Evolutionary conservation across 257 asterid genomes (phyloP), one percentile per base, ranked within the genome.

Genomic region (Penstemon newberryi): DNA sequence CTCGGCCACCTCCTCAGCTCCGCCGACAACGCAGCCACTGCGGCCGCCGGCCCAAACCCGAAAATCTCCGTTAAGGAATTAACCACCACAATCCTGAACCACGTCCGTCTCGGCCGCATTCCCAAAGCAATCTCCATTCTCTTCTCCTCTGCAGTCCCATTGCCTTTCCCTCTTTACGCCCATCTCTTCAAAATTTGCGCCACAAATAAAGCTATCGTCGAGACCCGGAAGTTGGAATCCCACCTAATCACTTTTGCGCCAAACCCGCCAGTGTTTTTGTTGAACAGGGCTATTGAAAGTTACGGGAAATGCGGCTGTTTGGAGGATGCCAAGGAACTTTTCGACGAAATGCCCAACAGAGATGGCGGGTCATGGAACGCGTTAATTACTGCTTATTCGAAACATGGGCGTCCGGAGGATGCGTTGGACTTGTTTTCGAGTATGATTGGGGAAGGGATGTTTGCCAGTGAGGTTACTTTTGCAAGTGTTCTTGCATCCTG

Each of bases 301-400:
- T 89, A 86, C 45, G 95, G 89, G 0, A 84, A 80, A 63, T 92
- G 96, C 72, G 71, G 73, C 6, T 83, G 87, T 53, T 59, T 87
- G 75, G 66, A 45, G 38, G 96, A 89, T 73, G 96, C 96, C 3
- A 12, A 71, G 52, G 88, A 78, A 8, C 75, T 91, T 87, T 91
- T 89, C 71, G 92, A 88, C 54, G 85, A 87, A 89, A 85, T 92
- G 95, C 96, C 96, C 8, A 66, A 18, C 7, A 75, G 89, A 80
- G 89, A 87, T 44, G 96, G 94, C 4, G 96, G 96, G 5, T 87
- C 98, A 3, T 92, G 98, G 98, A 92, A 89, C 50, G 89, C 96
- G 11, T 69, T 87, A 73, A 77, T 92, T 18, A 78, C 89, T 19
- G 95, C 92, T 0, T 86, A 76, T 70, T 73, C 96, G 18, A 79